phyloP scores from a whole-genome alignment of 202 grass and related monocot species.

The Carex arenaria region DNA sequence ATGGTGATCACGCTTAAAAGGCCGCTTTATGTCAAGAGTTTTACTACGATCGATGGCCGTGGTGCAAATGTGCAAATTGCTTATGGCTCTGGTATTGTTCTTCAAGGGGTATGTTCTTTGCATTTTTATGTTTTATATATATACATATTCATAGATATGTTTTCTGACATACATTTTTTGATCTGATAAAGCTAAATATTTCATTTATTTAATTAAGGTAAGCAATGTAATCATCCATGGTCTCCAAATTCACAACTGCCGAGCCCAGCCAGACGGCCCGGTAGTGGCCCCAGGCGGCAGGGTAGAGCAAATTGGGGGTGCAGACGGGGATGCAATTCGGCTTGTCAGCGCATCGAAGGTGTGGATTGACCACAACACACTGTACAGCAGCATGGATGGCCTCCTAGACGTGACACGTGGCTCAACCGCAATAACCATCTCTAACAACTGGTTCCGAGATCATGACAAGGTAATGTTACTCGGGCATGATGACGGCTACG shows the following conservation, averaged over 20 bases:
- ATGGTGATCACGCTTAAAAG: constrained; percentile 59
- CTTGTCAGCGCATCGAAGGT: constrained; percentile 50
- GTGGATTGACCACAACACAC: constrained; percentile 89
- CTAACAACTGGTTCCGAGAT: constrained; percentile 85
- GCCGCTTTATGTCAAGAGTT: constrained; percentile 69
- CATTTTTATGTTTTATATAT: background rate
- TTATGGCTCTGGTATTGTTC: constrained; percentile 55
- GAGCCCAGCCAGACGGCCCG: constrained; percentile 17
- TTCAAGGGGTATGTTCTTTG: constrained; percentile 32
- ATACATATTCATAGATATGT: background rate
- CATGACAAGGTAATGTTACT: constrained; percentile 97
- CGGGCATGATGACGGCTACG: constrained; percentile 60
- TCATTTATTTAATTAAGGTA: constrained; percentile 18
- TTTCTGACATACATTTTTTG: background rate
- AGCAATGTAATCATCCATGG: constrained; percentile 68
- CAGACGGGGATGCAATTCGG: constrained; percentile 73
- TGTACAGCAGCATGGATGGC: constrained; percentile 56
- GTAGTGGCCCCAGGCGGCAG: constrained; percentile 35
- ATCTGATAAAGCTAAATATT: background rate
- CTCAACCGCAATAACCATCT: constrained; percentile 69
- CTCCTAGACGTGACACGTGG: constrained; percentile 70
- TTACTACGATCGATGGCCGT: constrained; percentile 80
- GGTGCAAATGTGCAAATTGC: constrained; percentile 68
- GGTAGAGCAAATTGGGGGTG: background rate
- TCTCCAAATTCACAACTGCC: constrained; percentile 45